A percentile compares a stretch with the other conserved stretches of the same genome.
Evolutionary conservation across 2,329 filamentous ascomycete species (phyloP).

Genomic region (Ilyonectria destructans): DNA sequence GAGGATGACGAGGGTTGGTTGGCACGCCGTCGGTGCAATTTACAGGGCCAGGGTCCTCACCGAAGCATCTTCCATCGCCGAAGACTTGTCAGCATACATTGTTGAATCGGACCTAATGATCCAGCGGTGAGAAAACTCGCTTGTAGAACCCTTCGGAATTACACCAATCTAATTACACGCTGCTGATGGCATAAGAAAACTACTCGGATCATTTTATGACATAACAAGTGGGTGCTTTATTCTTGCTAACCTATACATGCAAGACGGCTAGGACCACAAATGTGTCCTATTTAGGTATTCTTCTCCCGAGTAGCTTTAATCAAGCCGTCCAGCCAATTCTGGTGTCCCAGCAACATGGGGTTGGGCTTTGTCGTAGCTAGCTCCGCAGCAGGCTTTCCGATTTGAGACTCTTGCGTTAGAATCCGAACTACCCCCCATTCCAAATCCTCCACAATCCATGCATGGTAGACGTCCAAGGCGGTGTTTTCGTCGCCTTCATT

Average conservation of each 20-base stretch:
- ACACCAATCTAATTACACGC: too few species aligned
- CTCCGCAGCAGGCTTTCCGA: constrained; percentile 45
- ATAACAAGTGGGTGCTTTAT: neutral
- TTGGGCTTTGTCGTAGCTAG: constrained; percentile 45
- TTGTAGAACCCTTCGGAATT: neutral
- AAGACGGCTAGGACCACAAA: neutral
- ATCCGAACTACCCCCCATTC: constrained; percentile 48
- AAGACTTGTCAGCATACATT: neutral
- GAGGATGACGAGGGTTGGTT: constrained; percentile 3
- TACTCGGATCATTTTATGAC: too few species aligned
- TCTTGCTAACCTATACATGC: too few species aligned
- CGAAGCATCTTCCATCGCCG: neutral
- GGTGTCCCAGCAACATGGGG: constrained; percentile 49
- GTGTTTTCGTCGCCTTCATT: constrained; percentile 37
- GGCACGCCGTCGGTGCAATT: neutral
- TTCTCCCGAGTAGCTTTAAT: constrained; percentile 30
- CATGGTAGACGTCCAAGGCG: constrained; percentile 49
- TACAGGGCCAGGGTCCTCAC: neutral
- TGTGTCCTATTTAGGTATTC: neutral
- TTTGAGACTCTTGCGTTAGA: constrained; percentile 51
- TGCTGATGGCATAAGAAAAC: too few species aligned
- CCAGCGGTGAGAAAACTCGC: constrained; percentile 12
- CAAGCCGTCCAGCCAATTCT: constrained; percentile 51
- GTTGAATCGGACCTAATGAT: neutral
- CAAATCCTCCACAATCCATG: constrained; percentile 49